These are phyloP conservation scores for Solanum dulcamara DNA, from an alignment of 257 asterid genomes.

Conservation along the genomic window DNA sequence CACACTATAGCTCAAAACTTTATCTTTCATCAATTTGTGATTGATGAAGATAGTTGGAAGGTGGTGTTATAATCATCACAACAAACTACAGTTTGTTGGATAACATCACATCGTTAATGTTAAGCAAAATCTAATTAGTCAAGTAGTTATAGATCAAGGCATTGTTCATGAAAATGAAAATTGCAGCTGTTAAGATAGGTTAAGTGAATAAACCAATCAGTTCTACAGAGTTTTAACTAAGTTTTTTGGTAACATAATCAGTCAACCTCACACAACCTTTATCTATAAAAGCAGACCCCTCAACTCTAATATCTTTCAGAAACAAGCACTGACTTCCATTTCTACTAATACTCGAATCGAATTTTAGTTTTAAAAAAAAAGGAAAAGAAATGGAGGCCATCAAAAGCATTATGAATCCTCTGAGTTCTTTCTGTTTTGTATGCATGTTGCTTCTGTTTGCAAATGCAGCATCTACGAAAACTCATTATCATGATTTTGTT, in stretches of 20 bases:
- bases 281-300: conserved; percentile 26
- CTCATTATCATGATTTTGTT: conserved; percentile 50
- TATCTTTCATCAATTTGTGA: not conserved
- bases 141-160: conserved; percentile 19
- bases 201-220: conserved; percentile 61
- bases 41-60: not conserved
- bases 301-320: conserved; percentile 19
- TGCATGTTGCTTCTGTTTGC: conserved; percentile 21
- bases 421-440: conserved; percentile 11
- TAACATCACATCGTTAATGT: not conserved
- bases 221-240: conserved; percentile 23
- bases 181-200: conserved; percentile 9
- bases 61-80: not conserved
- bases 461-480: conserved; percentile 32
- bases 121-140: not conserved
- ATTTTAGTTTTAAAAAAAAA: not conserved
- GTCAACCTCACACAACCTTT: conserved; percentile 27
- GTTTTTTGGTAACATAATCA: conserved; percentile 23
- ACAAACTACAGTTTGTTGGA: not conserved
- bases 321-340: not conserved
- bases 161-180: conserved; percentile 15
- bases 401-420: not conserved
- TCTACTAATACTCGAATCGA: not conserved
- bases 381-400: conserved; percentile 7
- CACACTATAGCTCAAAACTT: not conserved